Base-by-base conservation (phyloP, 345 rosid species). In the Eutrema yunnanense region DNA sequence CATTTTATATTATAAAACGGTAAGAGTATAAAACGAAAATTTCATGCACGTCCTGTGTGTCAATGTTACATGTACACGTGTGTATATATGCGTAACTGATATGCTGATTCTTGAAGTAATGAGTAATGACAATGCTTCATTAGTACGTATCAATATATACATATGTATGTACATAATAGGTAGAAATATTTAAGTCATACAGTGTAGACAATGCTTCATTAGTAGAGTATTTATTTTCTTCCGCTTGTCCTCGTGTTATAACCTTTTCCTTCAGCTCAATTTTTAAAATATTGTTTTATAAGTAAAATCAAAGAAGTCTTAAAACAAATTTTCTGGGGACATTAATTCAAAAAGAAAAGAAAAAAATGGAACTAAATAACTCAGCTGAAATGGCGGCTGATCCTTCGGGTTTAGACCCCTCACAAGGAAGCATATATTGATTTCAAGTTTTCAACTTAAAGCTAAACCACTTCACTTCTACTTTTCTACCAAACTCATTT, bases 361-460 rank as follows among this genome's bases (percentile, higher is more conserved):
- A 74, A 75, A 57, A 74, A 72, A 65, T 16, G n/a, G 11, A 58
- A 37, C 2, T 19, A 73, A 76, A 83, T 55, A 60, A 26, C 64
- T 85, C 83, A 82, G 91, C 96, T 80, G 82, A 83, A 92, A 90
- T 82, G 92, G 80, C 91, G 98, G 96, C 95, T 87, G 81, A 86
- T 82, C 86, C 91, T 90, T 87, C 96, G 98, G 96, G 72, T 82
- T 73, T 82, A 88, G 87, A 83, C 81, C 94, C 96, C 90, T 81
- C 71, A 44, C 67, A 78, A 80, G 88, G 86, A 80, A 81, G 85
- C 96, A 90, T 83, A 85, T 84, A 89, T 84, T 84, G 85, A 43
- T 79, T 84, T 74, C 86, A 79, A 69, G 85, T 38, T 79, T 84
- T 74, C 86, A 79, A 69, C 81, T 72, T 74, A 78, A 77, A 77